Evolutionary conservation across 2,329 filamentous ascomycete species (phyloP), one percentile per base, ranked within the genome.

Genomic region (Pseudogymnoascus sp.): DNA sequence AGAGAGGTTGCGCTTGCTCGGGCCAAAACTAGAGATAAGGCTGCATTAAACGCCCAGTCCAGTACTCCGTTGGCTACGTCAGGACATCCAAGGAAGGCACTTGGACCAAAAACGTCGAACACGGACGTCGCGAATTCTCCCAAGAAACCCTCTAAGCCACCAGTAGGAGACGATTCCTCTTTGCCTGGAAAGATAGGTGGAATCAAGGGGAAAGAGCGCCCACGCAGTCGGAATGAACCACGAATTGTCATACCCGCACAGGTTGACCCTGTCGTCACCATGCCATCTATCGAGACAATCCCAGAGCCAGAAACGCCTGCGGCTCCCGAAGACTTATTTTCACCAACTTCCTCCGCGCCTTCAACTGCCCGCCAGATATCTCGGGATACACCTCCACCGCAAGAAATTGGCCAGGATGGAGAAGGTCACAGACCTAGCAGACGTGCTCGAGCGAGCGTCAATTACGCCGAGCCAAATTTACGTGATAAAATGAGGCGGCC

Each of bases 401-500:
- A 77, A 14, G 81, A 86, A 66, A 80, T 87, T 37, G 82, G 80
- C 6, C 76, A 75, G 6, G 78, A 74, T 37, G 80, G 81, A 59
- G 82, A 88, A 67, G 81, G 81, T 29, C 79, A 83, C 29, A 81
- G 90, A 49, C 83, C 84, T 21, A 88, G 86, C 68, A 80, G 90
- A 67, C 83, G 90, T 66, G 83, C 84, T 58, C 81, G 88, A 68
- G 77, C 83, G 10, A 80, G 85, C 59, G 83, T 94, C 65, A 93
- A 89, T 76, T 94, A 94, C 72, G 88, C 89, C 10, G 89, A 93
- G 72, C 90, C 90, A 1, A 93, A 89, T 69, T 78, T 94, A 43
- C 82, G 88, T 65, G 88, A 87, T 71, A 94, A 94, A 76, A 92
- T 94, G 90, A 83, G 90, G 63, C 83, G 90, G 64, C 89, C 90